Percentiles rank a stretch among this genome's conserved stretches.
These are phyloP conservation scores for Penicillium daleae DNA, from an alignment of 495 filamentous ascomycete genomes.

Conservation along the genomic window DNA sequence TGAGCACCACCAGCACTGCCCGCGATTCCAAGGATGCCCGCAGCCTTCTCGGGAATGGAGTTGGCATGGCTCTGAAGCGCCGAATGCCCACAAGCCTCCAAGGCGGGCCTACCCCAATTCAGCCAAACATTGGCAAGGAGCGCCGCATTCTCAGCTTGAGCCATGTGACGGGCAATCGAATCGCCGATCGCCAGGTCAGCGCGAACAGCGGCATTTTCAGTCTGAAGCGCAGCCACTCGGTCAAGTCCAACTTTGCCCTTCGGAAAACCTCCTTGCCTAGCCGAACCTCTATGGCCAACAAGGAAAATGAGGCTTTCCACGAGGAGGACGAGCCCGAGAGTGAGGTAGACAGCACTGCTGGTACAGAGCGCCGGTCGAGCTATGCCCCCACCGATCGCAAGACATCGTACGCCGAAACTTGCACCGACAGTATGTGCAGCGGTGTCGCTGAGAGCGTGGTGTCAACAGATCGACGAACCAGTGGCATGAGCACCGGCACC, in stretches of 20 bases:
- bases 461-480: constrained; percentile 53
- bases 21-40: constrained; percentile 44
- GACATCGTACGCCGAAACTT: constrained; percentile 50
- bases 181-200: constrained; percentile 57
- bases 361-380: constrained; percentile 57
- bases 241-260: constrained; percentile 63
- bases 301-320: constrained; percentile 63
- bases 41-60: constrained; percentile 51
- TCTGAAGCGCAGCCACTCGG: constrained; percentile 71
- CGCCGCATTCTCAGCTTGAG: constrained; percentile 87
- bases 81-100: constrained; percentile 46
- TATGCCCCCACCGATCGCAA: constrained; percentile 36
- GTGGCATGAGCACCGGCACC: constrained; percentile 50
- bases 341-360: constrained; percentile 52
- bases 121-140: constrained; percentile 52
- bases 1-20: constrained; percentile 44
- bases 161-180: constrained; percentile 80
- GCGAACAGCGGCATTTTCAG: constrained; percentile 49
- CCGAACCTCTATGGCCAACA: constrained; percentile 54
- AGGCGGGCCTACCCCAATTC: constrained; percentile 49
- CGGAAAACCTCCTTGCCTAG: constrained; percentile 79
- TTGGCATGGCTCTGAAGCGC: constrained; percentile 58
- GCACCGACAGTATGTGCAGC: constrained; percentile 51
- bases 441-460: constrained; percentile 53
- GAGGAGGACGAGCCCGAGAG: constrained; percentile 56